Base-by-base conservation (phyloP, 257 asterid genomes). In the Solanum neorickii region DNA sequence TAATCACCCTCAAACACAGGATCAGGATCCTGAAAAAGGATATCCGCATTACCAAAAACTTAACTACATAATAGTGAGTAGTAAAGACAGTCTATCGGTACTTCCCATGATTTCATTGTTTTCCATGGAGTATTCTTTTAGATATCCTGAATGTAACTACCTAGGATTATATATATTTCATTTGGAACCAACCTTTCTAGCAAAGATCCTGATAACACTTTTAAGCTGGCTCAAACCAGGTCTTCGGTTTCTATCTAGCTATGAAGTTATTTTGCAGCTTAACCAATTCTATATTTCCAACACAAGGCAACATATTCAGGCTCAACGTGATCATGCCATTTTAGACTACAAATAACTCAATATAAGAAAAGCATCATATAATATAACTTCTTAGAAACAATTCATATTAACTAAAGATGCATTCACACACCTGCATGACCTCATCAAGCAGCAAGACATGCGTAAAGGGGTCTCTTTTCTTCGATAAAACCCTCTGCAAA, bases 381-480 rank as follows among this genome's bases (percentile, higher is more conserved):
- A 15, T 18, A 3, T 46, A 46, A 80, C 42, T 47, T 15, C 12
- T 27, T 47, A 15, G 33, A 47, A 46, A 47, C 11, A 20, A 46
- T 46, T 47, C 42, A 80, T 80, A 80, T 80, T 42, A 80, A 27
- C 66, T 16, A 46, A 27, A 80, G 42, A 74, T 39, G 44, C 31
- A 56, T 27, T 41, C 42, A 82, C 90, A 76, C 66, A 95, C 99
- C 98, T 93, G 93, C 93, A 95, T 94, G 87, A 96, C 98, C 91
- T 96, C 99, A 85, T 97, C 99, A 37, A 97, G 94, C 92, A 97
- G 92, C 77, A 97, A 88, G 86, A 95, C 98, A 90, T 96, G 99
- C 4, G 99, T 95, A 90, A 97, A 97, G 8, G 99, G 99, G 87
- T 97, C 99, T 84, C 97, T 91, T 93, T 97, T 97, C 98, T 97